Base-by-base conservation (phyloP, 2,329 filamentous ascomycete species). In the Aurifilum marmelostoma region DNA sequence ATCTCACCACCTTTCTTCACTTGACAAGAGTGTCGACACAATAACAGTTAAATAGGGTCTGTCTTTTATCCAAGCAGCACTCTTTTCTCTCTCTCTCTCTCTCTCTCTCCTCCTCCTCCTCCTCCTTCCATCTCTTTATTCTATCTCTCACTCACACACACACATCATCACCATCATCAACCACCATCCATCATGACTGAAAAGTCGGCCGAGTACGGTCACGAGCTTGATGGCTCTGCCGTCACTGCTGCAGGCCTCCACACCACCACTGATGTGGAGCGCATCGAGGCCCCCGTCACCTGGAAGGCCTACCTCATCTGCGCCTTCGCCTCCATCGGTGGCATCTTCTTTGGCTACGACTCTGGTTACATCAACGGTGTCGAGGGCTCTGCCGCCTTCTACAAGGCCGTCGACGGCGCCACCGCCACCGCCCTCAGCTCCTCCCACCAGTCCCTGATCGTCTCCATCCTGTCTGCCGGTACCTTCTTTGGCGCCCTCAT, bases 401-500 rank as follows among this genome's bases (percentile, higher is more conserved):
- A 85, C 76, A 32, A 78, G 21, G 78, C 82, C 71, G 85, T 89
- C 75, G 81, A 85, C 74, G 81, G 83, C 70, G 71, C 75, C 37
- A 78, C 73, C 61, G 75, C 74, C 39, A 73, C 70, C 0, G 70
- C 70, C 9, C 75, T 88, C 41, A 73, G 71, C 50, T 78, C 83
- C 56, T 78, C 78, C 72, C 75, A 87, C 77, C 79, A 79, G 69
- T 87, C 86, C 8, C 83, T 88, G 54, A 88, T 94, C 77, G 89
- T 89, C 76, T 93, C 91, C 27, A 93, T 95, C 74, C 87, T 95
- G 67, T 94, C 92, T 47, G 87, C 85, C 76, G 88, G 89, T 79
- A 93, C 92, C 75, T 95, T 94, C 85, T 91, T 93, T 71, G 89
- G 92, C 77, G 90, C 92, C 68, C 76, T 95, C 73, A 88, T 93